These are phyloP conservation scores for Cronartium ribicola DNA, from an alignment of 1,284 basidiomycete genomes.

Conservation along the genomic window DNA sequence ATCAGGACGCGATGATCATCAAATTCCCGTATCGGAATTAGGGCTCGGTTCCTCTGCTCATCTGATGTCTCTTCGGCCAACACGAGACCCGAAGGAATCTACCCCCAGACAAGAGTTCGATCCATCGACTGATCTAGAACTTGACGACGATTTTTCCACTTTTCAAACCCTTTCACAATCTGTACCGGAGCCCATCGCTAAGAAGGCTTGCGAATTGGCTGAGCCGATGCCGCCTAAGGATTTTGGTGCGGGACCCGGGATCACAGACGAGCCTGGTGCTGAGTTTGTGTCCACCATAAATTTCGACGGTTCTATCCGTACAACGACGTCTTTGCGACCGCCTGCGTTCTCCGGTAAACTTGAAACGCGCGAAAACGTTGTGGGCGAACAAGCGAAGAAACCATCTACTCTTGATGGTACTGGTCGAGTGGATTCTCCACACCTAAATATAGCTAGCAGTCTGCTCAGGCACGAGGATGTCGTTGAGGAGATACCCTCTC, in stretches of 20 bases:
- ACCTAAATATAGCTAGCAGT: too few species aligned
- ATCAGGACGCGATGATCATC: too few species aligned
- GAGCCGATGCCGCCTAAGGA: neutral
- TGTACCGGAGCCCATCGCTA: neutral
- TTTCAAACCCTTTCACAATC: neutral
- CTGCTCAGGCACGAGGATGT: too few species aligned
- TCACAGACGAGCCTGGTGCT: neutral
- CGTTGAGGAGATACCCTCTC: too few species aligned
- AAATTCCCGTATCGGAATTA: too few species aligned
- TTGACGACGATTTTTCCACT: slow-evolving; percentile 19
- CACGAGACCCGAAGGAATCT: neutral
- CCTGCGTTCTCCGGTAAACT: too few species aligned
- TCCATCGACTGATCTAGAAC: slow-evolving; percentile 27
- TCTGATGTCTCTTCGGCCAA: neutral
- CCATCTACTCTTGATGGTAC: too few species aligned
- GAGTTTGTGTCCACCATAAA: neutral
- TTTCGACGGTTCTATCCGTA: too few species aligned
- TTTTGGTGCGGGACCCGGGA: neutral
- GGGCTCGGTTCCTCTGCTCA: neutral
- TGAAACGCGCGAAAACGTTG: too few species aligned
- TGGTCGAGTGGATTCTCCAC: too few species aligned
- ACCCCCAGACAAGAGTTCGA: neutral
- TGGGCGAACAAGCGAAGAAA: too few species aligned
- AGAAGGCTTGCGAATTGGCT: neutral
- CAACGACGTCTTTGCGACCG: too few species aligned